phyloP scores from a whole-genome alignment of 495 filamentous ascomycete genomes.

The Ramalina intermedia region DNA sequence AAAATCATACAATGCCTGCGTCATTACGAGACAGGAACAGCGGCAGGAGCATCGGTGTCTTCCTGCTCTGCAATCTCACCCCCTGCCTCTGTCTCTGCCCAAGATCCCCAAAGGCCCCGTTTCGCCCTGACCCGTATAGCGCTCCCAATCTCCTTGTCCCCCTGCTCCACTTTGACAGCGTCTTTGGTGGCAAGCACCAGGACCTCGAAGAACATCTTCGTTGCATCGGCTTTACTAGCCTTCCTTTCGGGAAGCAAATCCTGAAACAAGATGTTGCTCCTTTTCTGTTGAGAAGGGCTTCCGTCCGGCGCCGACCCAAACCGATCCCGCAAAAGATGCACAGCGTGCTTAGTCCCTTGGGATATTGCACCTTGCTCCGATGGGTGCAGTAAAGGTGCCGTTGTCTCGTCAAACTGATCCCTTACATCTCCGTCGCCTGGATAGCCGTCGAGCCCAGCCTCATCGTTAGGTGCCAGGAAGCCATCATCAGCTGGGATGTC shows the following conservation, averaged over 20 bases:
- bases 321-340: conserved; percentile 80
- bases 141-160: conserved; percentile 53
- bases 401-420: conserved; percentile 65
- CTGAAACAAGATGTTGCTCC: conserved; percentile 72
- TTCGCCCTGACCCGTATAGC: conserved; percentile 72
- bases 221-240: conserved; percentile 75
- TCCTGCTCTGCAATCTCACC: conserved; percentile 36
- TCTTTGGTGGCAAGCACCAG: conserved; percentile 94
- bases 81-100: conserved; percentile 75
- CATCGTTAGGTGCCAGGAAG: conserved; percentile 32
- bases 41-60: conserved; percentile 2
- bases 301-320: conserved; percentile 50
- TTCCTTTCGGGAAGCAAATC: conserved; percentile 70
- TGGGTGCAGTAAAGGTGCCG: conserved; percentile 55
- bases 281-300: conserved; percentile 50
- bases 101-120: conserved; percentile 83
- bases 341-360: conserved; percentile 81
- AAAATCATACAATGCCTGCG: background rate
- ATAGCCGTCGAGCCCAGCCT: conserved; percentile 31
- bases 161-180: conserved; percentile 92
- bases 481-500: conserved; percentile 54
- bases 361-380: conserved; percentile 73
- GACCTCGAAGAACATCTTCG: conserved; percentile 98
- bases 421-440: conserved; percentile 8
- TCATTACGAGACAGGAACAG: background rate